Percentiles rank a stretch among this genome's conserved stretches.
phyloP scores from a whole-genome alignment of 371 early-diverging fungal genomes.

The Gilbertella persicaria region DNA sequence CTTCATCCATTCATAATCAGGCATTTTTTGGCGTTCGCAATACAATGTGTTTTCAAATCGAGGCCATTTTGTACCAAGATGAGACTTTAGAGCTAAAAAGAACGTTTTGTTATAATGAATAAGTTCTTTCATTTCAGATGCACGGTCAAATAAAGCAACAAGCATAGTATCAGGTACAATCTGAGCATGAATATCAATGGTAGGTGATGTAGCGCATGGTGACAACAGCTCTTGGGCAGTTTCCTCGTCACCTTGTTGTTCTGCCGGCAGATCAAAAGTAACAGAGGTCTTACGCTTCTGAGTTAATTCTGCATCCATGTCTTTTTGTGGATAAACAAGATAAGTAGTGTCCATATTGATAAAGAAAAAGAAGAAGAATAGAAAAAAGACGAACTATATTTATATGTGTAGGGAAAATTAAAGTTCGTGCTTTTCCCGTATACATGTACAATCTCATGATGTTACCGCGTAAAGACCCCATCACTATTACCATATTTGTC shows the following conservation, averaged over 20 bases:
- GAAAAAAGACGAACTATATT: not conserved
- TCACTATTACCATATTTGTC: too few species aligned
- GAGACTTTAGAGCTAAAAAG: constrained; percentile 29
- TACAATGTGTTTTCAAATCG: constrained; percentile 42
- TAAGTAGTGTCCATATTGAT: not conserved
- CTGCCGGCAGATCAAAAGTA: constrained; percentile 39
- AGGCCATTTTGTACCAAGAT: constrained; percentile 34
- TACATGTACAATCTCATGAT: not conserved
- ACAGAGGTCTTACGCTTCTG: constrained; percentile 33
- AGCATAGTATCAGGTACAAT: constrained; percentile 44
- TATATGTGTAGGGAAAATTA: not conserved
- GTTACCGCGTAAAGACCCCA: too few species aligned
- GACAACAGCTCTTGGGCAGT: constrained; percentile 22
- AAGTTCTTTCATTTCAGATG: constrained; percentile 47
- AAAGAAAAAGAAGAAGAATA: not conserved
- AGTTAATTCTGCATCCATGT: not conserved
- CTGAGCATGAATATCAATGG: constrained; percentile 44
- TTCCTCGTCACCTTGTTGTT: constrained; percentile 4
- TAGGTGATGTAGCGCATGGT: constrained; percentile 24
- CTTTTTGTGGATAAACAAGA: not conserved
- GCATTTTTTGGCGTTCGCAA: constrained; percentile 26
- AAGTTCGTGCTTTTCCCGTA: not conserved
- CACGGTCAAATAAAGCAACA: constrained; percentile 46
- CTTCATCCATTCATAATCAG: constrained; percentile 43
- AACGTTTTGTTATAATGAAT: constrained; percentile 36